Evolutionary conservation across 1,284 basidiomycete genomes (phyloP).

Genomic region (Papiliotrema flavescens): DNA sequence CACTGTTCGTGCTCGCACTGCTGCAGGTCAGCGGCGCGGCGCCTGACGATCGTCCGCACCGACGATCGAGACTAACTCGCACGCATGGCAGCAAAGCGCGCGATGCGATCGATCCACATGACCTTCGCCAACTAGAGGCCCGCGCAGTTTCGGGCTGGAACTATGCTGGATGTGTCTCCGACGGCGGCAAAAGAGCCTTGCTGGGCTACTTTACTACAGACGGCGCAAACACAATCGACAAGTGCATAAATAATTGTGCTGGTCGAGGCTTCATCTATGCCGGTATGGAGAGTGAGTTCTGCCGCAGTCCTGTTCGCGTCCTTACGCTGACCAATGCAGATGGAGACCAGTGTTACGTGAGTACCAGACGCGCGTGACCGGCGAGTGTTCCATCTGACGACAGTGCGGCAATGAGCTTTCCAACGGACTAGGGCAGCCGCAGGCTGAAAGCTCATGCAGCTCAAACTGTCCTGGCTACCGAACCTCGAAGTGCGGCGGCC

Average conservation of each 20-base stretch:
- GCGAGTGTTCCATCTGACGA: neutral
- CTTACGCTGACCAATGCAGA: constrained; percentile 6
- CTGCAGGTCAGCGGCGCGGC: constrained; percentile 4
- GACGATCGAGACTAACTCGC: too few relatives aligned
- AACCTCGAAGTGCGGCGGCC: constrained; percentile 1
- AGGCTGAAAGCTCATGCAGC: neutral
- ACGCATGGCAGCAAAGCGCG: too few relatives aligned
- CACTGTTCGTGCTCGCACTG: constrained; percentile 28
- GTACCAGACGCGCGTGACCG: neutral
- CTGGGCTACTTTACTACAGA: neutral
- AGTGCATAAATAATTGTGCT: constrained; percentile 13
- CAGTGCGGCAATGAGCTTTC: constrained; percentile 19
- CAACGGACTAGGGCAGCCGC: constrained; percentile 7
- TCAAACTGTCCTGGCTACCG: neutral
- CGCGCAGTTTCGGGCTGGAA: constrained; percentile 6
- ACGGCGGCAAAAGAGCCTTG: constrained; percentile 11
- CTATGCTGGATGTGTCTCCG: constrained; percentile 12
- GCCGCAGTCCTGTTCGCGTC: neutral
- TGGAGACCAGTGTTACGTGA: constrained; percentile 12
- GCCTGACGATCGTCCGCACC: too few relatives aligned
- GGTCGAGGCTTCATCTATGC: constrained; percentile 14
- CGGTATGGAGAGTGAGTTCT: constrained; percentile 15
- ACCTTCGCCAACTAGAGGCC: too few relatives aligned
- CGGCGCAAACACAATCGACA: constrained; percentile 9
- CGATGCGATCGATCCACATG: too few relatives aligned